Conservation (phyloP, 805 yeast species). For the Komagataella pseudopastoris region DNA sequence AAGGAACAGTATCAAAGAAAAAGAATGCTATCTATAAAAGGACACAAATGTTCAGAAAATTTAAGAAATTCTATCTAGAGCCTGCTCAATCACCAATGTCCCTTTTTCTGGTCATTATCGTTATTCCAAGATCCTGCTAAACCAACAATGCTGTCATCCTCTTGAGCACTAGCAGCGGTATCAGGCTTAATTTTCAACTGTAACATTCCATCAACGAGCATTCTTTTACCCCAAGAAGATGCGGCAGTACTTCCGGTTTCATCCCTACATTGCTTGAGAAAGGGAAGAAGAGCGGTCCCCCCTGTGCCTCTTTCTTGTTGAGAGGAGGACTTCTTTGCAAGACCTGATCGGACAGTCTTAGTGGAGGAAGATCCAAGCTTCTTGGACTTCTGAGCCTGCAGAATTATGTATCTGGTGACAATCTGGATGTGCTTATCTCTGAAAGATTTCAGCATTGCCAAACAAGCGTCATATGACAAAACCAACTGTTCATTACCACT, state of each 20-base stretch:
- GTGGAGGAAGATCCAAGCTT: constrained; percentile 32
- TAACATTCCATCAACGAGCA: constrained; percentile 38
- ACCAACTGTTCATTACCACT: constrained; percentile 40
- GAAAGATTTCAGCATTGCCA: constrained; percentile 78
- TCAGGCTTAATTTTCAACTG: constrained; percentile 7
- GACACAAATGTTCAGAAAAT: background rate
- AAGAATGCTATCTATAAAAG: background rate
- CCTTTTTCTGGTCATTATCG: constrained; percentile 12
- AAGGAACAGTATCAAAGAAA: background rate
- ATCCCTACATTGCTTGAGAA: constrained; percentile 89
- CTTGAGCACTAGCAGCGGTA: background rate
- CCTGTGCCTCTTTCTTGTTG: constrained; percentile 77
- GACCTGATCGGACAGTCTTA: constrained; percentile 52
- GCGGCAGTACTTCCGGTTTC: constrained; percentile 94
- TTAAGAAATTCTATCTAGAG: background rate
- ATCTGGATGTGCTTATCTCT: constrained; percentile 90
- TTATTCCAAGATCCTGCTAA: constrained; percentile 18
- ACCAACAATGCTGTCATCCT: constrained; percentile 8
- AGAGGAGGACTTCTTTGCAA: constrained; percentile 32
- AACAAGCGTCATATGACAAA: constrained; percentile 73
- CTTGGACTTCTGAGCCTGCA: constrained; percentile 54
- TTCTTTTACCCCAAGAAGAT: constrained; percentile 78
- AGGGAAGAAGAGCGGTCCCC: constrained; percentile 84
- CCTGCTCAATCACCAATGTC: background rate
- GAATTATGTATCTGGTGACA: constrained; percentile 73